Base-by-base conservation (phyloP, 805 yeast species). In the Ogataea ramenticola region DNA sequence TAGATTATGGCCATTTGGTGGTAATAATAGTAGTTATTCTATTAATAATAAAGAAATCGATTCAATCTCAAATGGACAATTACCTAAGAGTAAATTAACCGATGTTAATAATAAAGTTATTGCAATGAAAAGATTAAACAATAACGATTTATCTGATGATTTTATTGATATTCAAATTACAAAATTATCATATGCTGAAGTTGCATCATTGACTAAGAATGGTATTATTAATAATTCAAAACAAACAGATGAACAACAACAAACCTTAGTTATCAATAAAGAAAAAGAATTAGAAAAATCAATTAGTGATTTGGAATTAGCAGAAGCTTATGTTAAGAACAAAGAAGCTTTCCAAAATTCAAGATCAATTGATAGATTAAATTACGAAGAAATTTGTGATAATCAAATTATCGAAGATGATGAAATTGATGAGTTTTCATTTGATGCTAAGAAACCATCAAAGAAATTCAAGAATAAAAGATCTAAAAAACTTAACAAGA, bases 101-200 rank as follows among this genome's bases (percentile, higher is more conserved):
- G 19, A 20, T 19, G 22, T 58, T 24, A 42, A 51, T 17, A 51
- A 57, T 41, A 52, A 53, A 40, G 64, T 60, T 19, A 60, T 61
- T 36, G 63, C 64, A n/a, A 62, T 61, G 66, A 57, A 55, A 48
- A 54, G 49, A 40, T 39, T 57, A 22, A 15, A 19, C 12, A 10
- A 8, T 8, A 51, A 40, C 15, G 64, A 58, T 11, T 3, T 20
- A 3, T 70, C 62, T 42, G 64, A 59, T 15, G 78, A 68, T 42
- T 75, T 71, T 50, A 65, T 75, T 21, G 68, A 66, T 42, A 69
- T 76, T 43, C 67, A 67, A 40, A 56, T 73, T 36, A 69, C 77
- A 43, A 65, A 69, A 44, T 56, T 74, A 52, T 71, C 79, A 9
- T 75, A 75, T 53, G 79, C 79, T 12, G 81, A 76, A 59, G 78